A percentile compares a stretch with the other conserved stretches of the same genome.
Evolutionary conservation across 177 flowering plant genomes (phyloP).

Genomic region (Vitis hybrid): DNA sequence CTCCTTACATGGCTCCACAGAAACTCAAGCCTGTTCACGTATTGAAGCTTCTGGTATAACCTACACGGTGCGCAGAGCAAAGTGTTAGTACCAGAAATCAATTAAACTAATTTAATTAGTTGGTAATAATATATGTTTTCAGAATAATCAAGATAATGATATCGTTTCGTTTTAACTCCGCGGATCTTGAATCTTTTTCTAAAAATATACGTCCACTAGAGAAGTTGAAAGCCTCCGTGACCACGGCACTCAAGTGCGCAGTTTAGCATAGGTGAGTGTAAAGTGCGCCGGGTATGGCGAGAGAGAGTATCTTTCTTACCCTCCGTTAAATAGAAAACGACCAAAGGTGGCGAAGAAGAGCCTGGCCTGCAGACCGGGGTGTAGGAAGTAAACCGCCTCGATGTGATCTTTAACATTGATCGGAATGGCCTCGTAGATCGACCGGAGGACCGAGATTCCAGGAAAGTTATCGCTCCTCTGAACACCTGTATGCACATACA

Average conservation of each 20-base stretch:
- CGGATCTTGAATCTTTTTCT: too few species aligned
- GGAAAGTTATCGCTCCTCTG: conserved; percentile 69
- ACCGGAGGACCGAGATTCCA: conserved; percentile 63
- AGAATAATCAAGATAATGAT: too few species aligned
- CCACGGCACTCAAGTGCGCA: too few species aligned
- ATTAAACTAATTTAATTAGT: too few species aligned
- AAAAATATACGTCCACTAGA: too few species aligned
- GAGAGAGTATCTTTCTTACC: conserved; percentile 33
- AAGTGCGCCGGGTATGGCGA: too few species aligned
- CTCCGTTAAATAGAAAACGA: conserved; percentile 67
- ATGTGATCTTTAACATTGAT: conserved; percentile 50
- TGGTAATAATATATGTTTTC: too few species aligned
- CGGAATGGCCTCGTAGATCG: conserved; percentile 72
- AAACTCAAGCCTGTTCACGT: conserved; percentile 61
- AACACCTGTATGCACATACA: conserved; percentile 75
- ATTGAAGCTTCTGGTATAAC: conserved; percentile 69
- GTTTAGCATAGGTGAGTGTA: too few species aligned
- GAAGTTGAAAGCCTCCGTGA: too few species aligned
- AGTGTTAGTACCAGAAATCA: too few species aligned
- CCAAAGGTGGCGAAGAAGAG: conserved; percentile 91
- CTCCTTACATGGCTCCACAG: conserved; percentile 78
- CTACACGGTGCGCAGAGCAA: conserved; percentile 20
- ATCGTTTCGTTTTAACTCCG: too few species aligned
- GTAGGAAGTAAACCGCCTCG: conserved; percentile 72
- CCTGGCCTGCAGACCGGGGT: conserved; percentile 72